Evolutionary conservation across 805 yeast species (phyloP), one percentile per base, ranked within the genome.

Genomic region (Teunomyces kruisii): DNA sequence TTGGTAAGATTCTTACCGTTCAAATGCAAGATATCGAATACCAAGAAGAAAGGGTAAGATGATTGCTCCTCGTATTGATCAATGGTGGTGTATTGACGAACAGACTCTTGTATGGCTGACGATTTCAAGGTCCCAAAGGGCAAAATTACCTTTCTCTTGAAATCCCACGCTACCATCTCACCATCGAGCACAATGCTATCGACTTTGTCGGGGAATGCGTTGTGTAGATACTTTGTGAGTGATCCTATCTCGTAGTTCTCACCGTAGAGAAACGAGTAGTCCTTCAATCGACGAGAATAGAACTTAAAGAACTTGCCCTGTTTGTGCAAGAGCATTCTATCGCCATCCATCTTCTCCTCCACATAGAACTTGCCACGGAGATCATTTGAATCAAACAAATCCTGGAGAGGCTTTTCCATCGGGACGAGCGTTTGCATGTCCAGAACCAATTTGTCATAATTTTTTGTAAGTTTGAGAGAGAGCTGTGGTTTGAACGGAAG

Each of bases 331-430:
- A 88, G 83, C 54, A 88, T 81, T 52, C 99, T 68, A 62, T 92
- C 97, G 2, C 98, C 99, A 63, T 92, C 97, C 67, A 90, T 76
- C 59, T 92, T 92, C 60, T 92, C 97, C 57, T 92, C 98, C 8
- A 92, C 80, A 42, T 74, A 76, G 55, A 89, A 88, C 36, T 61
- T 55, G 29, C 54, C 56, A 14, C 52, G 55, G 6, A 60, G 39
- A 2, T 45, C 44, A 29, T 48, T 36, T 1, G 38, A 22, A 2
- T 51, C 44, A 51, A 56, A 65, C 15, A 46, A 35, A 3, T 40
- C 43, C 19, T 54, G 49, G 16, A 64, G 44, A 26, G 54, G 50
- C 6, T 43, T 47, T 10, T 54, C 58, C 50, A 55, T 53, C 2
- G 46, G 44, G 19, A 73, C 68, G 8, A 57, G 59, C 19, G 38